Conservation (phyloP, 2,329 filamentous ascomycete species). For the Xylariaceae sp. region DNA sequence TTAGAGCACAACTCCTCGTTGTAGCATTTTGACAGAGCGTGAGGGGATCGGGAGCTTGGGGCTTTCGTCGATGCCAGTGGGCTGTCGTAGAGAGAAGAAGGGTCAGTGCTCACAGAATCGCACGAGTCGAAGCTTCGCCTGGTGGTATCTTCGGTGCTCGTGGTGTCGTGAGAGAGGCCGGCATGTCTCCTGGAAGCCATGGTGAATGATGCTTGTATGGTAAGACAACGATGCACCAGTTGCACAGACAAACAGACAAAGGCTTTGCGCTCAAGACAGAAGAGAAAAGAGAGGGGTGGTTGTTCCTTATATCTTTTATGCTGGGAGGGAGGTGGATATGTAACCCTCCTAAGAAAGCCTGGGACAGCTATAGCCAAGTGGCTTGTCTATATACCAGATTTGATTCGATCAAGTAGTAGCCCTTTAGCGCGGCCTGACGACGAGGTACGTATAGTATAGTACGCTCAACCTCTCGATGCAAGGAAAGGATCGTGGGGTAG, state of each 20-base stretch:
- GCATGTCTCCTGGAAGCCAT: conserved; percentile 34
- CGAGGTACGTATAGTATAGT: conserved; percentile 22
- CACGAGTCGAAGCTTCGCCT: conserved; percentile 42
- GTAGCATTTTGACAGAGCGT: conserved; percentile 20
- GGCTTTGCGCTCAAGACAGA: conserved; percentile 8
- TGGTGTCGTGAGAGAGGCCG: conserved; percentile 32
- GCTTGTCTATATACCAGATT: conserved; percentile 22
- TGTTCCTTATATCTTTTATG: conserved; percentile 30
- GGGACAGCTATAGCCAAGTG: conserved; percentile 19
- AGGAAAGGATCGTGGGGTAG: conserved; percentile 24
- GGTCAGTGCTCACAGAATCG: conserved; percentile 43
- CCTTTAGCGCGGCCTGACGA: conserved; percentile 28
- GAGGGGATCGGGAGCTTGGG: conserved; percentile 21
- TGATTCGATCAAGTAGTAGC: conserved; percentile 22
- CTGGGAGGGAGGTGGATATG: conserved; percentile 15
- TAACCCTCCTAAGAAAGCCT: conserved; percentile 24
- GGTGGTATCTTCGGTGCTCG: conserved; percentile 38
- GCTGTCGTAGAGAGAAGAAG: conserved; percentile 41
- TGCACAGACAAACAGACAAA: conserved; percentile 12
- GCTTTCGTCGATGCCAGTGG: conserved; percentile 36
- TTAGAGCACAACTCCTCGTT: conserved; percentile 41
- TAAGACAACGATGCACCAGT: conserved; percentile 17
- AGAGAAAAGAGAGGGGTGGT: conserved; percentile 10
- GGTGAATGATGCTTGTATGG: conserved; percentile 19
- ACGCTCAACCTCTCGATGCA: conserved; percentile 17